Base-by-base conservation (phyloP, 805 yeast genomes). In the Cyberlindnera xishuangbannaensis region DNA sequence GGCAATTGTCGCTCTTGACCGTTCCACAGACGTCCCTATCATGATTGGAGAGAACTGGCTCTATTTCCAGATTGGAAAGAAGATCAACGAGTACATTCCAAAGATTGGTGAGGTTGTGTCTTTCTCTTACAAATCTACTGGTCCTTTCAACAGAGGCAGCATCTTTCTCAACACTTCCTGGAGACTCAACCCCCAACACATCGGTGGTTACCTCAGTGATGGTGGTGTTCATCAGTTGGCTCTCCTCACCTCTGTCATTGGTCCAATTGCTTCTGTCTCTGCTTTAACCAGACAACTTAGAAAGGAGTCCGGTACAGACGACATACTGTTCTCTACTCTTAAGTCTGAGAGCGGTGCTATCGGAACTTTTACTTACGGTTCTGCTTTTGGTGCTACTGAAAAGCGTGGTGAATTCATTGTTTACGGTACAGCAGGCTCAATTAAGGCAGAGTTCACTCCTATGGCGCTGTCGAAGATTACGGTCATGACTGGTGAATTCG, bases 161-260 rank as follows among this genome's bases (percentile, higher is more conserved):
- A 74, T 79, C 52, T 83, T 82, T 51, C 54, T 76, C 39, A 56
- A 63, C 15, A 88, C 97, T 2, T 35, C 78, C 12, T 90, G 97
- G 97, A 80, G 97, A 69, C 75, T 72, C 55, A 68, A 78, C 30
- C 97, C 97, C 20, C 79, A 85, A 58, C 97, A 90, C 55, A 73
- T 87, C 45, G 97, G 97, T 34, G 97, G 97, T 0, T 88, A 68
- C 60, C 65, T 90, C 49, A 79, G 90, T 38, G 97, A 90, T 52
- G 97, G 96, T 51, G 97, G 97, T 55, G 97, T 90, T 16, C 97
- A 90, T 61, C 97, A 88, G 59, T 64, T 88, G 56, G 95, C 95
- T 3, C 63, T 86, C 24, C 69, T 88, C 44, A 86, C 95, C 7
- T 85, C 76, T 39, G 76, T 86, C 14, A 65, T 90, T 34, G 97